A percentile compares a stretch with the other conserved stretches of the same genome.
phyloP scores from a whole-genome alignment of 306 rosid genomes.

The Pachyrhizus erosus region DNA sequence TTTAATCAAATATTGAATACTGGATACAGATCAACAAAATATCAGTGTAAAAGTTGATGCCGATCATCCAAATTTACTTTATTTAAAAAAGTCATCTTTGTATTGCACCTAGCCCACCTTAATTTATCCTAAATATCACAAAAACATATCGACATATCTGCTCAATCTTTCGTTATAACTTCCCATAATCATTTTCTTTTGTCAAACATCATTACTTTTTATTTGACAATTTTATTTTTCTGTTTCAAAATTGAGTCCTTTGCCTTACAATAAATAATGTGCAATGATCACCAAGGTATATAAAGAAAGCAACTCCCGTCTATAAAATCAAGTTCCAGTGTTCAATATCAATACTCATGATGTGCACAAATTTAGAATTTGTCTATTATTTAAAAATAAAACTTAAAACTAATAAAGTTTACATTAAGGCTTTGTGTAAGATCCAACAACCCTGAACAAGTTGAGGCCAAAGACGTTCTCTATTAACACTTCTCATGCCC shows the following conservation, averaged over 20 bases:
- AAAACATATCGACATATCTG: background rate
- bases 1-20: background rate
- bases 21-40: background rate
- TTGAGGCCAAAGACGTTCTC: no score
- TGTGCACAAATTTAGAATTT: no score
- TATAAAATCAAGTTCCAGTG: no score
- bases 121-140: background rate
- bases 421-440: no score
- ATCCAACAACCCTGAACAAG: no score
- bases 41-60: background rate
- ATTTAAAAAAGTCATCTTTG: background rate
- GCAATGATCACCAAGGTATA: background rate
- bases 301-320: background rate
- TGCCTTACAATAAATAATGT: background rate
- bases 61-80: background rate
- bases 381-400: no score
- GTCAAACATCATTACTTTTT: background rate
- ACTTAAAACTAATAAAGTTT: no score
- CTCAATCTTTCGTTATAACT: background rate
- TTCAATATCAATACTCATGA: no score
- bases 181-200: conserved; percentile 12
- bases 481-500: no score
- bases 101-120: background rate
- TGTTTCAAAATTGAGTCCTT: background rate
- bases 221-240: no score